A percentile compares a stretch with the other conserved stretches of the same genome.
Conservation (phyloP, 2,329 filamentous ascomycete genomes). For the Talaromyces sp. region DNA sequence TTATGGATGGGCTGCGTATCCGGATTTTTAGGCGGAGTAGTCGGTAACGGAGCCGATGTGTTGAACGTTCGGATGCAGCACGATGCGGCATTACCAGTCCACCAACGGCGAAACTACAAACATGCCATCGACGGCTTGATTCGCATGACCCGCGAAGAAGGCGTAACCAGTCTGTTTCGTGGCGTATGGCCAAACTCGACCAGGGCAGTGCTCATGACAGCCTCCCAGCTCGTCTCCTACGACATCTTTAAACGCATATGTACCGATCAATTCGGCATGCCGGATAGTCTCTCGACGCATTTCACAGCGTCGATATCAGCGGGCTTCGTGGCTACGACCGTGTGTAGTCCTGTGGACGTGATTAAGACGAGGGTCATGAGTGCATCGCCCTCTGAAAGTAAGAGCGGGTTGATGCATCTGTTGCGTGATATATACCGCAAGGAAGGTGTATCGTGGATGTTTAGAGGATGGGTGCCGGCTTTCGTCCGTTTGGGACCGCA, state of each 20-base stretch:
- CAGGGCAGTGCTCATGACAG: slow-evolving; percentile 65
- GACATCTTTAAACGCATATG: slow-evolving; percentile 62
- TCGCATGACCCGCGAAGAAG: slow-evolving; percentile 85
- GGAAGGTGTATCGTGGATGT: slow-evolving; percentile 64
- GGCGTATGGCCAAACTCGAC: slow-evolving; percentile 66
- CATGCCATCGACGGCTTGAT: slow-evolving; percentile 83
- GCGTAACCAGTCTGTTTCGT: slow-evolving; percentile 71
- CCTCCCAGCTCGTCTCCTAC: slow-evolving; percentile 63
- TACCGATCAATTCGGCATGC: slow-evolving; percentile 52
- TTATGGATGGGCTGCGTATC: slow-evolving; percentile 79
- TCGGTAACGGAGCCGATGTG: slow-evolving; percentile 92
- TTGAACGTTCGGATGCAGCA: slow-evolving; percentile 99
- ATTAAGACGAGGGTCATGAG: slow-evolving; percentile 67
- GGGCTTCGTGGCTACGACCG: slow-evolving; percentile 65
- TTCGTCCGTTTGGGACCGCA: slow-evolving; percentile 66
- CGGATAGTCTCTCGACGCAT: slow-evolving; percentile 60
- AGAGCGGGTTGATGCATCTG: slow-evolving; percentile 48
- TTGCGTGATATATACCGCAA: slow-evolving; percentile 55
- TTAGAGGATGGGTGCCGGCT: slow-evolving; percentile 66
- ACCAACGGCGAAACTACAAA: slow-evolving; percentile 80
- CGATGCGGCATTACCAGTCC: slow-evolving; percentile 71
- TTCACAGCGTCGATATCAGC: slow-evolving; percentile 62
- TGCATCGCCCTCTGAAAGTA: slow-evolving; percentile 45
- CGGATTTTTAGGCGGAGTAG: slow-evolving; percentile 83
- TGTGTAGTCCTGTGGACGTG: slow-evolving; percentile 66